phyloP scores from a whole-genome alignment of 257 asterid species.

The Jaltomata sinuosa region DNA sequence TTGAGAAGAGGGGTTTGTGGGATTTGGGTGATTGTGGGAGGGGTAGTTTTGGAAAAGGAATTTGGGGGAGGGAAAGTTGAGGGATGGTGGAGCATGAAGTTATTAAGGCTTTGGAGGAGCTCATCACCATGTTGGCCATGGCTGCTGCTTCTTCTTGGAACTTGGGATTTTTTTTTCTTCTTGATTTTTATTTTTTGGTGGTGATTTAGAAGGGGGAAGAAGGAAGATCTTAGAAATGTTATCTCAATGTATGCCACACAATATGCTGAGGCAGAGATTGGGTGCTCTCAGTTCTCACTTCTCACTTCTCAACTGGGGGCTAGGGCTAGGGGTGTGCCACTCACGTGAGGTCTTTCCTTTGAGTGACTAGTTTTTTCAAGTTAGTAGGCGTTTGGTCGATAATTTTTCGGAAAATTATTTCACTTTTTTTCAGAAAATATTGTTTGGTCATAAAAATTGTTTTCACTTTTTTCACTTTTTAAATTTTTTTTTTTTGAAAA shows the following conservation, averaged over 20 bases:
- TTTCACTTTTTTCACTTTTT: too few species aligned
- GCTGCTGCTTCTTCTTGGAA: slow-evolving; percentile 2
- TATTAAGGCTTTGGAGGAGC: slow-evolving; percentile 47
- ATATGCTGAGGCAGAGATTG: slow-evolving; percentile 21
- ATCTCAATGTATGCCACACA: slow-evolving; percentile 54
- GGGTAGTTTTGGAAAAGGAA: slow-evolving; percentile 28
- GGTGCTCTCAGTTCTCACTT: not conserved
- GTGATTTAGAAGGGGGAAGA: not conserved
- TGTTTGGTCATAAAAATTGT: too few species aligned
- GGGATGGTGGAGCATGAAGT: slow-evolving; percentile 10
- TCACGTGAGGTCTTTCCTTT: not conserved
- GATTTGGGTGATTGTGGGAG: slow-evolving; percentile 28
- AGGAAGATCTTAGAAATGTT: slow-evolving; percentile 10
- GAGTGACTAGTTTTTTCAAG: not conserved
- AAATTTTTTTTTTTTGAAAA: too few species aligned
- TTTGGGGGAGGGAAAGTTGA: slow-evolving; percentile 7
- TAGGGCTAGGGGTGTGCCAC: not conserved
- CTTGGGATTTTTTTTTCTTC: not conserved
- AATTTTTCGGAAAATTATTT: too few species aligned
- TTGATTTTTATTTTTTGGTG: not conserved
- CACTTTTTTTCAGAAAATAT: too few species aligned
- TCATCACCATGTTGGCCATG: slow-evolving; percentile 71
- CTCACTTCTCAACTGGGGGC: too few species aligned
- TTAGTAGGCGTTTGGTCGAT: too few species aligned
- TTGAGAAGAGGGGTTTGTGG: slow-evolving; percentile 22